Evolutionary conservation across 2,329 filamentous ascomycete genomes (phyloP).

Genomic region (Cladosporium sp.): DNA sequence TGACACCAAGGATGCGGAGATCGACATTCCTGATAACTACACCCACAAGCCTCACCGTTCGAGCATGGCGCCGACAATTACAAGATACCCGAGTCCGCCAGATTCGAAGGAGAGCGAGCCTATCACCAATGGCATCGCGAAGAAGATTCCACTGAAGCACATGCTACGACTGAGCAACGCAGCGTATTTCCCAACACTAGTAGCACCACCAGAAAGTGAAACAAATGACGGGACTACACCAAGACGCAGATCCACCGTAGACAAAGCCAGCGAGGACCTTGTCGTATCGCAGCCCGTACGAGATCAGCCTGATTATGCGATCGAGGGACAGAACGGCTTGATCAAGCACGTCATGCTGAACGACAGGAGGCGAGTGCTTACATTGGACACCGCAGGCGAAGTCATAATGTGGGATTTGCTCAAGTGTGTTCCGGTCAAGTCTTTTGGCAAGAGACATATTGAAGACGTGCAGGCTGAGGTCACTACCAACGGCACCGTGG

Average conservation of each 20-base stretch:
- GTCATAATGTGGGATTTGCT: conserved; percentile 94
- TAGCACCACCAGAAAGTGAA: conserved; percentile 41
- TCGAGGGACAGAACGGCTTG: conserved; percentile 91
- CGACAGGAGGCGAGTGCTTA: conserved; percentile 84
- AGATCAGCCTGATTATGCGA: conserved; percentile 53
- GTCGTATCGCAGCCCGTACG: conserved; percentile 41
- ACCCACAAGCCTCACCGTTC: conserved; percentile 55
- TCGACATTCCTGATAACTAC: conserved; percentile 57
- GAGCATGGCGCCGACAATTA: conserved; percentile 48
- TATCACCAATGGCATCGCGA: conserved; percentile 40
- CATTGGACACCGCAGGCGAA: conserved; percentile 90
- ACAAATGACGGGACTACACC: conserved; percentile 54
- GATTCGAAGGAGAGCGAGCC: conserved; percentile 29
- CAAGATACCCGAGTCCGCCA: conserved; percentile 42
- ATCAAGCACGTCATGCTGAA: conserved; percentile 93
- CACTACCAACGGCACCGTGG: conserved; percentile 84
- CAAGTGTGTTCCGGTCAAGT: conserved; percentile 79
- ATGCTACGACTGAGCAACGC: conserved; percentile 83
- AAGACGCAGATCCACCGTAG: conserved; percentile 10
- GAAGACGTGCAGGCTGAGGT: conserved; percentile 87
- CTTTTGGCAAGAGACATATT: conserved; percentile 91
- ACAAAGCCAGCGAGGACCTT: conserved; percentile 18
- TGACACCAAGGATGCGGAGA: conserved; percentile 70
- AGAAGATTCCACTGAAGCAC: conserved; percentile 73
- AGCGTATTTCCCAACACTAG: conserved; percentile 65